These are phyloP conservation scores for Leccinum subtestaceum DNA, from an alignment of 768 basidiomycete species.

Conservation along the genomic window DNA sequence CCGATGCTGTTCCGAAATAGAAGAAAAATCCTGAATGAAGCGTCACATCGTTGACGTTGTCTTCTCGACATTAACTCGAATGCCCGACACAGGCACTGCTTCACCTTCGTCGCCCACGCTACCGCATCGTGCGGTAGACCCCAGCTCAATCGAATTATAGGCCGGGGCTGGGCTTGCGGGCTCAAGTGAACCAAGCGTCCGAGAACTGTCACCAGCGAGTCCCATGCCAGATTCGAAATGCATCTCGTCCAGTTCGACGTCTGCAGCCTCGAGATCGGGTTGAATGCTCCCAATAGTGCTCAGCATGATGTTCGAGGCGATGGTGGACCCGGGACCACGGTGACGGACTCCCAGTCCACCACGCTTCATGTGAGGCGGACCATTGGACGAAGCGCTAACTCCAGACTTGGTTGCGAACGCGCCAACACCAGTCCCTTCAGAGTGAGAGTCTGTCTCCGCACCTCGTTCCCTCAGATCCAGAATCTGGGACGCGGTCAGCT, in stretches of 20 bases:
- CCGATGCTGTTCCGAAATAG: conserved; percentile 26
- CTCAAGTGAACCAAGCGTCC: conserved; percentile 31
- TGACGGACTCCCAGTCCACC: conserved; percentile 44
- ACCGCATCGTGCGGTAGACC: conserved; percentile 12
- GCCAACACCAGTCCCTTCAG: conserved; percentile 66
- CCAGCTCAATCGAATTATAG: conserved; percentile 42
- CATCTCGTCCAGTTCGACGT: conserved; percentile 56
- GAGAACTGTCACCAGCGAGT: conserved; percentile 45
- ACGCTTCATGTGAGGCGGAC: conserved; percentile 24
- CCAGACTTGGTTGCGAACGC: conserved; percentile 66
- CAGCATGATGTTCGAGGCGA: conserved; percentile 60
- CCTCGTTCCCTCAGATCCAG: conserved; percentile 81
- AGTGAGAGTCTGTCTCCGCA: conserved; percentile 73
- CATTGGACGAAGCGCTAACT: conserved; percentile 25
- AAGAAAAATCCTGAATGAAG: conserved; percentile 7
- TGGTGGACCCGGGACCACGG: conserved; percentile 51
- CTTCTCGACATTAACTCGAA: conserved; percentile 63
- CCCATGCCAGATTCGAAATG: conserved; percentile 50
- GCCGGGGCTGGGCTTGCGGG: conserved; percentile 52
- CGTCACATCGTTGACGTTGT: conserved; percentile 48
- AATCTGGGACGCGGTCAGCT: conserved; percentile 46
- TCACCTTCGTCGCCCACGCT: conserved; percentile 26
- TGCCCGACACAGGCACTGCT: conserved; percentile 34
- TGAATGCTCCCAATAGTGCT: conserved; percentile 63
- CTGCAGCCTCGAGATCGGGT: conserved; percentile 49